Conservation (phyloP, 1,284 basidiomycete genomes). For the Puccinia polysora region DNA sequence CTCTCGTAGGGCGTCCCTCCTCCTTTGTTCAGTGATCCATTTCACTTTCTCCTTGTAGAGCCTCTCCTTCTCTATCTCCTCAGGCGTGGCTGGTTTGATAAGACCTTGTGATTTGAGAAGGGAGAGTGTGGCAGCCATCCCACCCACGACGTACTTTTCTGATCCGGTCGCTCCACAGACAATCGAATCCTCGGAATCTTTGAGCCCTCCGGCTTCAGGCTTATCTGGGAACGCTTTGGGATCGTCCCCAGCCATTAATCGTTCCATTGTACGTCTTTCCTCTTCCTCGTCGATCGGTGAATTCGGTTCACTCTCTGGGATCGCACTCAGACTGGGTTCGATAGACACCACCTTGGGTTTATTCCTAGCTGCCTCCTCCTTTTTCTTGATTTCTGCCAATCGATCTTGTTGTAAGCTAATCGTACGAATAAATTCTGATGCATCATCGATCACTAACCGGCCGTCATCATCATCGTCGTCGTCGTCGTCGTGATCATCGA, state of each 20-base stretch:
- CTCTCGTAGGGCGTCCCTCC: constrained; percentile 70
- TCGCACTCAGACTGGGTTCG: constrained; percentile 16
- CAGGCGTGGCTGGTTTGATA: constrained; percentile 63
- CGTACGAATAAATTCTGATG: constrained; percentile 89
- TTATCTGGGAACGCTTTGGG: not conserved
- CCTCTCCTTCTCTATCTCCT: constrained; percentile 72
- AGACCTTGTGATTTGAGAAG: constrained; percentile 90
- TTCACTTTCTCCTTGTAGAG: constrained; percentile 77
- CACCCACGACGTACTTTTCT: constrained; percentile 29
- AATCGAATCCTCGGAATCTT: constrained; percentile 13
- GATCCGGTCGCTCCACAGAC: constrained; percentile 30
- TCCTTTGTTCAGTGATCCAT: constrained; percentile 82
- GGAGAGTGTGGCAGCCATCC: constrained; percentile 80
- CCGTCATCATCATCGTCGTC: constrained; percentile 40
- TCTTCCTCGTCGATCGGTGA: constrained; percentile 30
- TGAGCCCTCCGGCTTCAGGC: not conserved
- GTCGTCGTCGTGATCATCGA: not conserved
- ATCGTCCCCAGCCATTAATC: constrained; percentile 38
- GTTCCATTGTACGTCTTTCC: constrained; percentile 29
- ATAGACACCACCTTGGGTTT: constrained; percentile 59
- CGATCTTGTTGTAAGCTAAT: constrained; percentile 61
- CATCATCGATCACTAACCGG: constrained; percentile 82
- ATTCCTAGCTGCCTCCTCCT: constrained; percentile 55
- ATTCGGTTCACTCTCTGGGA: constrained; percentile 14
- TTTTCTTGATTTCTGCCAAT: constrained; percentile 51